Evolutionary conservation across 768 basidiomycete genomes (phyloP).

Genomic region (Suillus decipiens): DNA sequence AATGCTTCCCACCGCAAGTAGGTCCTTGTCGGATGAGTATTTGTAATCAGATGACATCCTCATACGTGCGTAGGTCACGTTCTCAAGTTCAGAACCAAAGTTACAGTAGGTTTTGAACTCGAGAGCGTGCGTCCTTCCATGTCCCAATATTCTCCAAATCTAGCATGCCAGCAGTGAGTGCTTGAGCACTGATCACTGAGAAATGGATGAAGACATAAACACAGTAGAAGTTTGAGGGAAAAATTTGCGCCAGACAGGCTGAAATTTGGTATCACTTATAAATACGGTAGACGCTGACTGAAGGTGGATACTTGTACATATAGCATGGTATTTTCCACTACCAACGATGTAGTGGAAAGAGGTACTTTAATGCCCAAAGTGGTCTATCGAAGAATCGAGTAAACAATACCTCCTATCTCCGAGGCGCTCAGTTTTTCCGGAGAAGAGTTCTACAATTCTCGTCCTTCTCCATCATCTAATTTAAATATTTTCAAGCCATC

Average conservation of each 20-base stretch:
- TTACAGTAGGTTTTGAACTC: too few relatives aligned
- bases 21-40: neutral
- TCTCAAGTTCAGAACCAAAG: too few relatives aligned
- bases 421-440: neutral
- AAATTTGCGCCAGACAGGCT: too few relatives aligned
- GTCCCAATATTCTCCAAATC: neutral
- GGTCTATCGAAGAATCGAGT: neutral
- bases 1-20: neutral
- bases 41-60: neutral
- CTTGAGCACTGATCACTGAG: neutral
- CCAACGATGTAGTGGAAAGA: neutral
- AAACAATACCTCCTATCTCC: neutral
- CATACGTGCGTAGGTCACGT: too few relatives aligned
- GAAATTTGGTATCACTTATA: too few relatives aligned
- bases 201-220: neutral
- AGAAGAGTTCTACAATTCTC: conserved; percentile 11
- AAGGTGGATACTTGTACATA: too few relatives aligned
- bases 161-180: neutral
- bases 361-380: neutral
- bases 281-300: too few relatives aligned
- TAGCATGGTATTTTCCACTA: neutral
- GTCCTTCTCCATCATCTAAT: conserved; percentile 38
- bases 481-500: conserved; percentile 50
- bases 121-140: neutral
- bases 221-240: neutral